phyloP scores from a whole-genome alignment of 108 stramenopile species.

The Epithemia pelagica region DNA sequence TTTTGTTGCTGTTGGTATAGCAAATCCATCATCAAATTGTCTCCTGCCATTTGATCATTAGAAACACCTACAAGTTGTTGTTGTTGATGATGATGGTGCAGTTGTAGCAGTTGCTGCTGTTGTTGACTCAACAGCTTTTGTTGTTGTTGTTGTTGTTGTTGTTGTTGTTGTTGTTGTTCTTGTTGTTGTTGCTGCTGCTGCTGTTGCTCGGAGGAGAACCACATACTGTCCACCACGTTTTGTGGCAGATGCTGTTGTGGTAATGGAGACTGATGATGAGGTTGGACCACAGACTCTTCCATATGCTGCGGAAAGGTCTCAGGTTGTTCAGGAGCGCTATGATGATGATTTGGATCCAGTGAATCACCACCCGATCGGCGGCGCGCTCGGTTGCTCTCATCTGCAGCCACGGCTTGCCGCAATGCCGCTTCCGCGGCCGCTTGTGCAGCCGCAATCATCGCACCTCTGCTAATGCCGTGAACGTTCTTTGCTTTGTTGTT shows the following conservation, averaged over 20 bases:
- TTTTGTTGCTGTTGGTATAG: slow-evolving; percentile 28
- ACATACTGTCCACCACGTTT: background rate
- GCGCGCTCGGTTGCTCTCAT: background rate
- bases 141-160: background rate
- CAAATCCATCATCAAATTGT: slow-evolving; percentile 4
- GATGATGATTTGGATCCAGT: too few species aligned
- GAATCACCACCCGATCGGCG: too few species aligned
- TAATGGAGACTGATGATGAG: too few species aligned
- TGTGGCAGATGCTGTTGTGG: background rate
- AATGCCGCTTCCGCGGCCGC: slow-evolving; percentile 45
- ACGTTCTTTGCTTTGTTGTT: too few species aligned
- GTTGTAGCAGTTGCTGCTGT: slow-evolving; percentile 17
- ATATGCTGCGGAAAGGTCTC: too few species aligned
- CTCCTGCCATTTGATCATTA: background rate
- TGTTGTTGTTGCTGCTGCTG: background rate
- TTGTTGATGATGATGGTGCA: slow-evolving; percentile 16
- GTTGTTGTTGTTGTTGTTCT: slow-evolving; percentile 7
- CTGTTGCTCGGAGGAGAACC: background rate
- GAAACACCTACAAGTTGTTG: slow-evolving; percentile 5
- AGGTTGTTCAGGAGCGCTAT: too few species aligned
- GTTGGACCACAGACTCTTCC: too few species aligned
- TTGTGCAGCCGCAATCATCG: slow-evolving; percentile 58
- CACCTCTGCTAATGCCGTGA: too few species aligned
- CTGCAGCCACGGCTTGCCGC: slow-evolving; percentile 23
- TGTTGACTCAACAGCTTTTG: slow-evolving; percentile 5